Evolutionary conservation across 2,329 filamentous ascomycete species (phyloP).

Genomic region (Aspergillus latus): DNA sequence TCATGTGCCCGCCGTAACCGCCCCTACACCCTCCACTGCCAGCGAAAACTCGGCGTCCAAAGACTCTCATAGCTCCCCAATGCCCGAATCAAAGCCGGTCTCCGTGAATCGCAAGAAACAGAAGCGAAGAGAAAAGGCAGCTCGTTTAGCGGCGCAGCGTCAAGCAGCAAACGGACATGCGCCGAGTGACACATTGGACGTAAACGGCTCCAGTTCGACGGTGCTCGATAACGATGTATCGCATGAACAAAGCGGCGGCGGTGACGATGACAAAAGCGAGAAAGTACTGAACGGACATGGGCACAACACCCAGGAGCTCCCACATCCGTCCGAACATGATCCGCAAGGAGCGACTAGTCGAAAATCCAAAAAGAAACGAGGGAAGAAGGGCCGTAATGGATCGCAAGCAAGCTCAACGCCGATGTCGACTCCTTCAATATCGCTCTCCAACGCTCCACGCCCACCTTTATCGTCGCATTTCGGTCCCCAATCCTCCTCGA

Average conservation of each 20-base stretch:
- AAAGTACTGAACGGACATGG: conserved; percentile 59
- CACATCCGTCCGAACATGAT: conserved; percentile 20
- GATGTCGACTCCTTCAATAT: conserved; percentile 45
- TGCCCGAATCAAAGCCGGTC: conserved; percentile 37
- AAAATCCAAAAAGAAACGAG: conserved; percentile 45
- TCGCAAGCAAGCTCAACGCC: conserved; percentile 42
- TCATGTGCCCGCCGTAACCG: conserved; percentile 26
- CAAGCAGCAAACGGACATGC: conserved; percentile 36
- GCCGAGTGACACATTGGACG: conserved; percentile 28
- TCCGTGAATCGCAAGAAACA: conserved; percentile 89
- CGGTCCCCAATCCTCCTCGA: conserved; percentile 43
- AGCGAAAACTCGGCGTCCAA: conserved; percentile 28
- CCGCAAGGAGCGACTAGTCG: conserved; percentile 26
- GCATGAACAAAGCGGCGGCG: conserved; percentile 34
- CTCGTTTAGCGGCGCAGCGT: conserved; percentile 63
- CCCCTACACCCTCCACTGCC: conserved; percentile 30
- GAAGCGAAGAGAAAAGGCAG: conserved; percentile 85
- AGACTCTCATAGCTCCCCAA: conserved; percentile 11
- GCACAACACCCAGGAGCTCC: conserved; percentile 39
- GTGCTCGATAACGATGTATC: conserved; percentile 29
- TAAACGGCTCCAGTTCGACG: conserved; percentile 36
- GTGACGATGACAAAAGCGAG: conserved; percentile 46
- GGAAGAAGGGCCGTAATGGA: conserved; percentile 36
- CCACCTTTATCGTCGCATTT: conserved; percentile 46
- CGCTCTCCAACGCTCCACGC: conserved; percentile 42